Conservation (phyloP, 345 rosid genomes). For the thale cress (Arabidopsis thaliana) region DNA sequence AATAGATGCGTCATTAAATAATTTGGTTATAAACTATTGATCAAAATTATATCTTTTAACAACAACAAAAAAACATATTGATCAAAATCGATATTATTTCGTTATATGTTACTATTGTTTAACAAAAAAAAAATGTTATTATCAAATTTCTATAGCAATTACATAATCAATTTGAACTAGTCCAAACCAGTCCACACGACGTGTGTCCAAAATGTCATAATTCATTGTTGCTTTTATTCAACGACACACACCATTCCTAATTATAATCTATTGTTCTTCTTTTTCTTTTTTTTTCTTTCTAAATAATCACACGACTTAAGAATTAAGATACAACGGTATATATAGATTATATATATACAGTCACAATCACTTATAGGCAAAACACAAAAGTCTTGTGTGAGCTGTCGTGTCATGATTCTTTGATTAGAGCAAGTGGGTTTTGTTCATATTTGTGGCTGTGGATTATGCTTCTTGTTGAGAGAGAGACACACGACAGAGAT, state of each 20-base stretch:
- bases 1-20: not conserved
- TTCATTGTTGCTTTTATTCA: slow-evolving; percentile 36
- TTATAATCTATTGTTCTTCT: not conserved
- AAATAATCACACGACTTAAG: slow-evolving; percentile 3
- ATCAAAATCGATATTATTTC: slow-evolving; percentile 9
- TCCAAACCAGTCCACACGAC: not conserved
- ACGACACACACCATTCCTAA: slow-evolving; percentile 32
- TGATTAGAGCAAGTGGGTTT: slow-evolving; percentile 3
- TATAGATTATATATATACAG: not conserved
- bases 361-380: slow-evolving; percentile 19
- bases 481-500: slow-evolving; percentile 69
- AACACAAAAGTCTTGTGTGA: slow-evolving; percentile 13
- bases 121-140: not conserved
- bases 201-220: slow-evolving; percentile 29
- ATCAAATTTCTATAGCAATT: slow-evolving; percentile 2
- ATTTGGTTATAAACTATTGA: slow-evolving; percentile 2
- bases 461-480: slow-evolving; percentile 40
- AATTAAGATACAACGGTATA: slow-evolving; percentile 16
- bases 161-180: slow-evolving; percentile 15
- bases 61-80: not conserved
- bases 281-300: not conserved
- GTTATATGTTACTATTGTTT: slow-evolving; percentile 23
- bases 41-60: not conserved
- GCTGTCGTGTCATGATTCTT: slow-evolving; percentile 22
- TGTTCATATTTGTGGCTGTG: slow-evolving; percentile 25